Percentiles rank a stretch among this genome's conserved stretches.
Conservation (phyloP, 2,329 filamentous ascomycete species). For the Rosellinia necatrix region DNA sequence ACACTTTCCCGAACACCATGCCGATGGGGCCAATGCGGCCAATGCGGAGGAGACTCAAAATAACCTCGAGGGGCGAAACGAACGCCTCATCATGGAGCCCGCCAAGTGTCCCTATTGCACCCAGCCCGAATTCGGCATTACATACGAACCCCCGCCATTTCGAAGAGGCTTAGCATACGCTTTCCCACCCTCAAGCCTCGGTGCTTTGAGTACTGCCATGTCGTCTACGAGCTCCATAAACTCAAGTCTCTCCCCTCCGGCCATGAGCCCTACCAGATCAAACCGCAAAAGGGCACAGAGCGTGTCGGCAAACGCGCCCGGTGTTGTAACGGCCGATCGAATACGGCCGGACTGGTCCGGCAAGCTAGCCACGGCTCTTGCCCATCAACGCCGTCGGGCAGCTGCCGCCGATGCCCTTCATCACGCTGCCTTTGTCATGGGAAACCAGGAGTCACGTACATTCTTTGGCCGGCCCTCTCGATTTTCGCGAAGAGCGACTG, state of each 20-base stretch:
- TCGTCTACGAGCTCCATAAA: slow-evolving; percentile 83
- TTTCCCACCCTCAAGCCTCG: slow-evolving; percentile 50
- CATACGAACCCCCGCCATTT: slow-evolving; percentile 87
- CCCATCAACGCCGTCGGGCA: slow-evolving; percentile 82
- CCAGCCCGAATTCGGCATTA: slow-evolving; percentile 94
- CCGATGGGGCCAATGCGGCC: slow-evolving; percentile 46
- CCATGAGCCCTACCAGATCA: slow-evolving; percentile 40
- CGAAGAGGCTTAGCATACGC: slow-evolving; percentile 79
- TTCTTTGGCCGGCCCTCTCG: slow-evolving; percentile 57
- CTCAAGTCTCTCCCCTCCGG: slow-evolving; percentile 55
- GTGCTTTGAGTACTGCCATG: slow-evolving; percentile 70
- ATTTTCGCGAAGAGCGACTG: slow-evolving; percentile 60
- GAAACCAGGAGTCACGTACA: slow-evolving; percentile 60
- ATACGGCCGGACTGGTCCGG: slow-evolving; percentile 93
- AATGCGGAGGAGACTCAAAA: slow-evolving; percentile 34
- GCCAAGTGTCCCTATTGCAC: slow-evolving; percentile 94
- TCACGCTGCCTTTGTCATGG: slow-evolving; percentile 90
- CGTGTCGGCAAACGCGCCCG: slow-evolving; percentile 80
- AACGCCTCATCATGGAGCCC: slow-evolving; percentile 84
- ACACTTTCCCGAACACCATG: slow-evolving; percentile 73
- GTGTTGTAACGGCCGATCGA: slow-evolving; percentile 89
- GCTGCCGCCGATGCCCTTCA: slow-evolving; percentile 94
- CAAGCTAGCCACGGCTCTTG: slow-evolving; percentile 82
- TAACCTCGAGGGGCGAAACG: slow-evolving; percentile 57
- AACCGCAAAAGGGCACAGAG: slow-evolving; percentile 58